phyloP scores from a whole-genome alignment of 2,329 filamentous ascomycete genomes.

The Talaromyces sp. region DNA sequence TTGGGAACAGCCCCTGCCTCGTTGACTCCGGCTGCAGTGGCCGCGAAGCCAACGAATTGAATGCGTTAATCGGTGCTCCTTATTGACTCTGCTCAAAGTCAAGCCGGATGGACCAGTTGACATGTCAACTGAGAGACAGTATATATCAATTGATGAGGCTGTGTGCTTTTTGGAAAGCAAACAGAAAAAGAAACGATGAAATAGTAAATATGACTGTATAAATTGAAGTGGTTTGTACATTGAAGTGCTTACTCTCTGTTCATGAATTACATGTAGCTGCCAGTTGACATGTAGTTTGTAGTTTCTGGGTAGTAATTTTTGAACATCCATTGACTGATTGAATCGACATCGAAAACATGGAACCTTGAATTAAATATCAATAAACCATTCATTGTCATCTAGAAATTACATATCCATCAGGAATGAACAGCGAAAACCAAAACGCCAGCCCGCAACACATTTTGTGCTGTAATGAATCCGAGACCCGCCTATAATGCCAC shows the following conservation, averaged over 20 bases:
- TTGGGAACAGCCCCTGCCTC: constrained; percentile 1
- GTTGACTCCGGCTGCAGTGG: not conserved
- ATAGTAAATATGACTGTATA: not conserved
- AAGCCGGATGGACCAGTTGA: not conserved
- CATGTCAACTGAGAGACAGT: not conserved
- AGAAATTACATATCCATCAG: constrained; percentile 6
- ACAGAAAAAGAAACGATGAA: not conserved
- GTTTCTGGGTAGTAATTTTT: too few species aligned
- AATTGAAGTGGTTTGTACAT: too few species aligned
- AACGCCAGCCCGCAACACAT: not conserved
- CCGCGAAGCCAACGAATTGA: not conserved
- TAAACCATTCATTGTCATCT: constrained; percentile 10
- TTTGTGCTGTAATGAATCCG: not conserved
- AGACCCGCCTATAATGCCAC: not conserved
- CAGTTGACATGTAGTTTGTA: too few species aligned
- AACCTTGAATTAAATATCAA: not conserved
- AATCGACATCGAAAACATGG: too few species aligned
- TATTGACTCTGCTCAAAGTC: not conserved
- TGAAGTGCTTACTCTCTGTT: too few species aligned
- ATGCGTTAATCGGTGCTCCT: not conserved
- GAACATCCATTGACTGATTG: too few species aligned
- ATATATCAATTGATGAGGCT: not conserved
- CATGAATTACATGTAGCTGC: too few species aligned
- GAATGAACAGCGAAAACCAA: not conserved
- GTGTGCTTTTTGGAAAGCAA: not conserved